Evolutionary conservation across 495 filamentous ascomycete species (phyloP), one percentile per base, ranked within the genome.

Genomic region (Filosporella fistucella): DNA sequence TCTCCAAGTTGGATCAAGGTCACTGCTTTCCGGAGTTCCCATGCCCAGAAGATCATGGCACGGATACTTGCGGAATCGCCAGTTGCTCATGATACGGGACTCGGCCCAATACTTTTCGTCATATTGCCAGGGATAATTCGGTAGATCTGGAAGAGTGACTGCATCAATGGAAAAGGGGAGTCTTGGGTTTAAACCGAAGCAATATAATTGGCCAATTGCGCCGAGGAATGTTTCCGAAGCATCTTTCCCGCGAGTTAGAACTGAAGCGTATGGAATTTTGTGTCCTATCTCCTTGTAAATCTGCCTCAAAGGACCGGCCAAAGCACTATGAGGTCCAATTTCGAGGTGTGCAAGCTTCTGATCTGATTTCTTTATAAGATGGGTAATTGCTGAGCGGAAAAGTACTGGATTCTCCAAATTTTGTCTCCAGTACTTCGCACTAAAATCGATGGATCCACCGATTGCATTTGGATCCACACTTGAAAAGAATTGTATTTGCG

Each of bases 31-130:
- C 0, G 53, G 18, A 7, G 59, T 23, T 0, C 51, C 46, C 2
- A 20, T 13, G 4, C 66, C 67, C 0, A 71, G 54, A 1, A 71
- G 57, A 1, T 68, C 60, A 54, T 68, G 67, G 21, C 44, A 48
- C 8, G 42, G 39, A 21, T 57, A 44, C 13, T 51, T 52, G 0
- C 60, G 57, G 28, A 51, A 44, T 17, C 67, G 28, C 54, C 43
- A 35, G 20, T 63, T 52, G 10, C 48, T 35, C 3, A 26, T 55
- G 0, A 66, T 13, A 0, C 65, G 51, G 23, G 47, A 55, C 47
- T 70, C 67, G 16, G 44, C n/a, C 65, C 62, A 67, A 24, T 57
- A 51, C 2, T n/a, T 12, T 1, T 36, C 29, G 1, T 49, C 38
- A 28, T 60, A 38, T 16, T 64, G 14, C 68, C 68, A 72, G 0